Evolutionary conservation across 2,329 filamentous ascomycete genomes (phyloP).

Genomic region (Fulvia fulva): DNA sequence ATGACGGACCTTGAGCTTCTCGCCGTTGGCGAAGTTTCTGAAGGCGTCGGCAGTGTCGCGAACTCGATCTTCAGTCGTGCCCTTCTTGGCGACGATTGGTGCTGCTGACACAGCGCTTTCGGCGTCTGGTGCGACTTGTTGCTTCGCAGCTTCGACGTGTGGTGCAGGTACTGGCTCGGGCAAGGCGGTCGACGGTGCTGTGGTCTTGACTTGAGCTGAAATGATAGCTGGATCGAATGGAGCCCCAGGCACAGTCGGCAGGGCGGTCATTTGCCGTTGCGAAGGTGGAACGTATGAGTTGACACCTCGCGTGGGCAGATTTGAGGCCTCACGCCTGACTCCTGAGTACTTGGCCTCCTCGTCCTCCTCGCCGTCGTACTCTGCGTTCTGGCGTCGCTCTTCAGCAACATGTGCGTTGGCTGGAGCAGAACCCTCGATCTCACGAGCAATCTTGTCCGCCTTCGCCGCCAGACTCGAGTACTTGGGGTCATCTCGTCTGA

Average conservation of each 20-base stretch:
- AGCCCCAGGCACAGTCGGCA: slow-evolving; percentile 69
- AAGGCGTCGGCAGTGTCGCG: slow-evolving; percentile 60
- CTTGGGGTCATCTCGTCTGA: slow-evolving; percentile 77
- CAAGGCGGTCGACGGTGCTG: slow-evolving; percentile 24
- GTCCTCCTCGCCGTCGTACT: slow-evolving; percentile 65
- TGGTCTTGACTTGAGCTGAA: slow-evolving; percentile 67
- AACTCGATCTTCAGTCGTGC: slow-evolving; percentile 58
- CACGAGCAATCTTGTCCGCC: slow-evolving; percentile 78
- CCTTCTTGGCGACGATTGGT: slow-evolving; percentile 33
- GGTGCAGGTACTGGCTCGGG: background rate
- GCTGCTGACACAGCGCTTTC: slow-evolving; percentile 7
- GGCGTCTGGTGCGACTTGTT: slow-evolving; percentile 11
- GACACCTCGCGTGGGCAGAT: slow-evolving; percentile 56
- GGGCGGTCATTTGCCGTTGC: slow-evolving; percentile 70
- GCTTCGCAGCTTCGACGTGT: slow-evolving; percentile 26
- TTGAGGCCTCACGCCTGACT: slow-evolving; percentile 65
- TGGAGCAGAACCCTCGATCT: slow-evolving; percentile 75
- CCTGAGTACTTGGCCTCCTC: slow-evolving; percentile 99
- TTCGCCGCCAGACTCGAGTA: slow-evolving; percentile 74
- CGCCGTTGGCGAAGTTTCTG: slow-evolving; percentile 59
- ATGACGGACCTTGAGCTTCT: slow-evolving; percentile 58
- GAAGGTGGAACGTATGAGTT: slow-evolving; percentile 90
- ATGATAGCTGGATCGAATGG: slow-evolving; percentile 88
- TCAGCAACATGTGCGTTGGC: slow-evolving; percentile 82
- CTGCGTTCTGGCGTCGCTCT: slow-evolving; percentile 67